A percentile compares a stretch with the other conserved stretches of the same genome.
Evolutionary conservation across 306 rosid species (phyloP).

Genomic region (Fagus sylvatica): DNA sequence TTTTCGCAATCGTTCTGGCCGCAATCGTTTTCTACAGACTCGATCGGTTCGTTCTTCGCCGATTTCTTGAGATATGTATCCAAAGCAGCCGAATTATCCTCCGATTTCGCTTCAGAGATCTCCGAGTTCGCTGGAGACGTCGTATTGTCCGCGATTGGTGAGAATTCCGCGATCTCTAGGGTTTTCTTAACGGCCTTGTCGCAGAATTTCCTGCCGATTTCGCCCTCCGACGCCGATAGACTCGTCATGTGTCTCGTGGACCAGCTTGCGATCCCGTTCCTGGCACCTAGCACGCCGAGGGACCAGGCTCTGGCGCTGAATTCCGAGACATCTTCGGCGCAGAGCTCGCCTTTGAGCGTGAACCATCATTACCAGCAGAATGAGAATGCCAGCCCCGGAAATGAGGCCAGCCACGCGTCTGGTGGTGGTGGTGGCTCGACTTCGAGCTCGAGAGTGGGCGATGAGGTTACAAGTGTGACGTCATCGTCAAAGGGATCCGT

Average conservation of each 20-base stretch:
- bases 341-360: constrained; percentile 76
- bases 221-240: constrained; percentile 54
- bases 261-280: constrained; percentile 48
- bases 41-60: constrained; percentile 57
- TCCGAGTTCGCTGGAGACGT: constrained; percentile 61
- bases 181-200: constrained; percentile 68
- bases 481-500: constrained; percentile 54
- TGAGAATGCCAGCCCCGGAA: constrained; percentile 58
- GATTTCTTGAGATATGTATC: constrained; percentile 61
- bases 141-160: constrained; percentile 52
- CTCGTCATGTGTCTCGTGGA: constrained; percentile 61
- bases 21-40: constrained; percentile 56
- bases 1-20: constrained; percentile 81
- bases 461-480: constrained; percentile 52
- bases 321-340: constrained; percentile 63
- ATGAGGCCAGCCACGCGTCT: constrained; percentile 58
- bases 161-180: constrained; percentile 58
- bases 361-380: constrained; percentile 40
- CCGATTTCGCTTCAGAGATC: constrained; percentile 65
- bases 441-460: constrained; percentile 52
- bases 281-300: constrained; percentile 45
- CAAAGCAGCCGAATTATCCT: constrained; percentile 63
- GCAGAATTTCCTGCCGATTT: constrained; percentile 64
- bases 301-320: constrained; percentile 36
- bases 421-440: constrained; percentile 36